Percentiles rank a stretch among this genome's conserved stretches.
phyloP scores from a whole-genome alignment of 495 filamentous ascomycete genomes.

The Penicillium pancosmium region DNA sequence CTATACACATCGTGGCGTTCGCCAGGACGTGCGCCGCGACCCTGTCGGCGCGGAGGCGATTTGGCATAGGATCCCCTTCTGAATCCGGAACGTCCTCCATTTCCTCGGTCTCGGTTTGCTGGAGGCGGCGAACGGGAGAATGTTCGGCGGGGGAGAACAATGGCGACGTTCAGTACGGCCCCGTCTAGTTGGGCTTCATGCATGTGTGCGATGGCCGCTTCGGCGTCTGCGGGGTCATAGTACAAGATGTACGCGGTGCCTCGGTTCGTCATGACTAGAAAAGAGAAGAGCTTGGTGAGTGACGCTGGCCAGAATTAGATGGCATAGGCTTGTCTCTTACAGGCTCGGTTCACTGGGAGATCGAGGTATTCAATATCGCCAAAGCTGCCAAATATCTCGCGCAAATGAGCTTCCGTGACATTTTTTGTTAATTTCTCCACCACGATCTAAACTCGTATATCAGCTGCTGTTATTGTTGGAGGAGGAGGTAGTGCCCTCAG shows the following conservation, averaged over 20 bases:
- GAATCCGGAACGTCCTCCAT: slow-evolving; percentile 36
- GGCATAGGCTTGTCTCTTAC: slow-evolving; percentile 41
- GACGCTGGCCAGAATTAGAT: not conserved
- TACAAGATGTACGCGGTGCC: slow-evolving; percentile 95
- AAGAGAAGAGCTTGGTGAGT: slow-evolving; percentile 4
- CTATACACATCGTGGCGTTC: slow-evolving; percentile 56
- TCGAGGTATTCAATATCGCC: slow-evolving; percentile 85
- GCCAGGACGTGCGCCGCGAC: slow-evolving; percentile 33
- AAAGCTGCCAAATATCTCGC: slow-evolving; percentile 90
- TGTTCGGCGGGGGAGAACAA: slow-evolving; percentile 80
- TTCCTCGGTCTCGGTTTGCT: slow-evolving; percentile 23
- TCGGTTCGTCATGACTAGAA: slow-evolving; percentile 81
- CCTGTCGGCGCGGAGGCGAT: slow-evolving; percentile 39
- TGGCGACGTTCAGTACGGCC: slow-evolving; percentile 83
- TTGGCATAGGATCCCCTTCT: slow-evolving; percentile 36
- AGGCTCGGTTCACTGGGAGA: slow-evolving; percentile 83
- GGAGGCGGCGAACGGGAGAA: slow-evolving; percentile 57
- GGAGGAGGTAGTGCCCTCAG: too few relatives aligned
- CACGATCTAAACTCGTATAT: slow-evolving; percentile 68
- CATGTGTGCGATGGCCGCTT: slow-evolving; percentile 93
- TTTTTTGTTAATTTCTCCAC: slow-evolving; percentile 97
- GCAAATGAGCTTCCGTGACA: slow-evolving; percentile 82
- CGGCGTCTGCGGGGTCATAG: slow-evolving; percentile 73
- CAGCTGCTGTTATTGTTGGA: not conserved
- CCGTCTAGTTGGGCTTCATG: slow-evolving; percentile 97